phyloP scores from a whole-genome alignment of 2,329 filamentous ascomycete genomes.

The Diaporthe humulicola region DNA sequence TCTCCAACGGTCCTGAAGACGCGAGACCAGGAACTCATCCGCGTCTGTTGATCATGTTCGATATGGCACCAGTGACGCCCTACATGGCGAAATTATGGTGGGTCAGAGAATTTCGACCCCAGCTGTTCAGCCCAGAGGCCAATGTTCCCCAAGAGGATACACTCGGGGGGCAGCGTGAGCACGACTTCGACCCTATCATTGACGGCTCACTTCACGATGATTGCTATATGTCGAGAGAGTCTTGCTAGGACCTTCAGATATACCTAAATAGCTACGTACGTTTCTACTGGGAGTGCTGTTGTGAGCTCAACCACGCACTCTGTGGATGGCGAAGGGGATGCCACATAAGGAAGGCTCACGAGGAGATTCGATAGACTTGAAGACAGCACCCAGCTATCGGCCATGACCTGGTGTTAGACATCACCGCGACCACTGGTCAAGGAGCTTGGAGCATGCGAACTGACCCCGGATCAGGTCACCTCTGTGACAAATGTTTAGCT shows the following conservation, averaged over 20 bases:
- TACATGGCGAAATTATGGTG: not conserved
- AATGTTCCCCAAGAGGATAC: not conserved
- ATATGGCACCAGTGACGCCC: too few relatives aligned
- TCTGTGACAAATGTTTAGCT: not conserved
- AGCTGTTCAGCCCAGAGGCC: not conserved
- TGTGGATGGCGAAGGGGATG: not conserved
- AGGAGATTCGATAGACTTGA: not conserved
- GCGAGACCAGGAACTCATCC: not conserved
- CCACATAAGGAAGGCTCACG: not conserved
- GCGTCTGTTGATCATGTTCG: too few relatives aligned
- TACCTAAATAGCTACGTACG: not conserved
- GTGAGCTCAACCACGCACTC: not conserved
- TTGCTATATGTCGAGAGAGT: too few relatives aligned
- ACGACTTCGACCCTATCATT: not conserved
- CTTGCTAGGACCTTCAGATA: not conserved
- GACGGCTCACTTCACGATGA: not conserved
- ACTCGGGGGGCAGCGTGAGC: not conserved
- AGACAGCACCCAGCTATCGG: not conserved
- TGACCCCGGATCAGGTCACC: too few relatives aligned
- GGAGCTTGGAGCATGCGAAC: not conserved
- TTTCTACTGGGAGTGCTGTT: too few relatives aligned
- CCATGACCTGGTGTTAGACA: not conserved
- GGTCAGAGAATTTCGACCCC: not conserved
- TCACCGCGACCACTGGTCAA: not conserved
- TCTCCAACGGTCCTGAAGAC: too few relatives aligned